Percentiles rank a stretch among this genome's conserved stretches.
These are phyloP conservation scores for Oryza brachyantha DNA, from an alignment of 176 grass and related monocot genomes.

Conservation along the genomic window DNA sequence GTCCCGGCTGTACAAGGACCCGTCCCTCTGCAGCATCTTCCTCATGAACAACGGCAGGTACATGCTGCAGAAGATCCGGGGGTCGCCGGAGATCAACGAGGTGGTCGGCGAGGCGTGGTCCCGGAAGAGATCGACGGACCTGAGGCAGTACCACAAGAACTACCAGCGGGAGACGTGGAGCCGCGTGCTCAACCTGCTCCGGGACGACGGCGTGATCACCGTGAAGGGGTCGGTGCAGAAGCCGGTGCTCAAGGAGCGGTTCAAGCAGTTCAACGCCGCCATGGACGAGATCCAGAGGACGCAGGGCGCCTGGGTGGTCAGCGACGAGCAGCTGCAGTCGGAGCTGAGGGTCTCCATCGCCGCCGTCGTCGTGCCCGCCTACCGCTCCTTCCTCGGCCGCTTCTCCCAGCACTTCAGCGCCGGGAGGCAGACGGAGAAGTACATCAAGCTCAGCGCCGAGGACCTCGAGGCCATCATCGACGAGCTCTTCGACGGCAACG, in stretches of 20 bases:
- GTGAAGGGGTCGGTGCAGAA: slow-evolving; percentile 72
- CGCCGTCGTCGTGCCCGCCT: slow-evolving; percentile 81
- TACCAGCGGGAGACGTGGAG: slow-evolving; percentile 97
- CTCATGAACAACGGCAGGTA: slow-evolving; percentile 94
- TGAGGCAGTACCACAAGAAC: slow-evolving; percentile 91
- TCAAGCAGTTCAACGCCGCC: slow-evolving; percentile 86
- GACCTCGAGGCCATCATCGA: slow-evolving; percentile 86
- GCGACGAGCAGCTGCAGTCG: slow-evolving; percentile 91
- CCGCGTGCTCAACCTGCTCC: slow-evolving; percentile 52
- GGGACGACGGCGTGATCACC: slow-evolving; percentile 70
- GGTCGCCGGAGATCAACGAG: slow-evolving; percentile 61
- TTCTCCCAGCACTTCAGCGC: slow-evolving; percentile 58
- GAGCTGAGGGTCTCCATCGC: slow-evolving; percentile 87
- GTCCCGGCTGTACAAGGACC: slow-evolving; percentile 72
- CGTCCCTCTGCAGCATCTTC: slow-evolving; percentile 60
- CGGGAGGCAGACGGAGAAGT: slow-evolving; percentile 77
- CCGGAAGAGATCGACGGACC: slow-evolving; percentile 66
- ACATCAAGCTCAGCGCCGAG: slow-evolving; percentile 70
- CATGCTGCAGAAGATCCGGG: slow-evolving; percentile 84
- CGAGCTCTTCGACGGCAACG: slow-evolving; percentile 80
- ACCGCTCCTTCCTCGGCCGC: slow-evolving; percentile 68
- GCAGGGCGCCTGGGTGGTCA: slow-evolving; percentile 80
- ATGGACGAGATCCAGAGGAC: slow-evolving; percentile 91
- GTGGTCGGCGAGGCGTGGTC: slow-evolving; percentile 70
- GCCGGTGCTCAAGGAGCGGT: slow-evolving; percentile 75